Base-by-base conservation (phyloP, 2,329 filamentous ascomycete genomes). In the Blastomyces parvus region DNA sequence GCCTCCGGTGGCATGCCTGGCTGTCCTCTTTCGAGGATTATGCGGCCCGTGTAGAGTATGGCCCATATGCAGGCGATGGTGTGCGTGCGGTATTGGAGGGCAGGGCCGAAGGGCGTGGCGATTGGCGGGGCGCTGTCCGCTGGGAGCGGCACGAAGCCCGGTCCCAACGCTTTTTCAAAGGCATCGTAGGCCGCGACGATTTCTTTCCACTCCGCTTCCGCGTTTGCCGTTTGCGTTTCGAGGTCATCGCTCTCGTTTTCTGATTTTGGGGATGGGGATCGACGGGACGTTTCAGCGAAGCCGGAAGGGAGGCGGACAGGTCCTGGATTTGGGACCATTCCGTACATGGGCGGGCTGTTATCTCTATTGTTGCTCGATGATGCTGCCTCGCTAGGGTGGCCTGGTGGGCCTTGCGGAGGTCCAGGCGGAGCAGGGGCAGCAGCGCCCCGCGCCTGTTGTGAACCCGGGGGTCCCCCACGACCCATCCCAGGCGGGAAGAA, bases 1-100 rank as follows among this genome's bases (percentile, higher is more conserved):
- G 91, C 89, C 9, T 92, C 87, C 0, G 93, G 91, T 0, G 92
- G 93, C 91, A 97, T 97, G 30, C 84, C 84, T 0, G 94, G 94
- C 68, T 97, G 92, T 0, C 87, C 82, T 42, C 94, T 84, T 64
- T 93, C 81, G n/a, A 94, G 82, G 62, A 92, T 83, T 63, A 97
- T 93, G 57, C 91, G 82, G 0, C 88, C 87, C 81, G 93, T 90
- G 74, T 96, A 89, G 73, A 90, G 92, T 67, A 92, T 88, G 71
- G 89, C 86, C 90, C 91, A 96, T 27, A 97, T 82, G 42, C 90
- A 88, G 2, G 89, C 90, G 66, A 97, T 88, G n/a, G 88, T 87
- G 73, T 91, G 93, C 1, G 89, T 93, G 38, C 90, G 85, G 72
- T 96, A 97, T 67, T 91, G 86, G 7, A 91, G 78, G 0, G 90